A percentile compares a stretch with the other conserved stretches of the same genome.
Evolutionary conservation across 768 basidiomycete genomes (phyloP).

Genomic region (Rubroboletus satanas): DNA sequence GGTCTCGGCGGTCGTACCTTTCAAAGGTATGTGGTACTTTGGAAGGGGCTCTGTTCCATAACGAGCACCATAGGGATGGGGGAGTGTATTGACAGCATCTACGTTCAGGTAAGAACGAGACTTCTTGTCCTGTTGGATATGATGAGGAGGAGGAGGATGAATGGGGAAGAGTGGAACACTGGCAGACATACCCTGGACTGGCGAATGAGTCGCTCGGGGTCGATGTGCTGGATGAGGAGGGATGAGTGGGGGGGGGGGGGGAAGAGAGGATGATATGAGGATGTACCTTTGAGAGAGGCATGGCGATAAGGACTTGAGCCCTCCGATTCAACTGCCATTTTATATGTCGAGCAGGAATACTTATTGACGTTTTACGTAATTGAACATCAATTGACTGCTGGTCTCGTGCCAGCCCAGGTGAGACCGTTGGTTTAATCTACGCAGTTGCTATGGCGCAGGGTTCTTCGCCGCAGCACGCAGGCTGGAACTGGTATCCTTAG

Average conservation of each 20-base stretch:
- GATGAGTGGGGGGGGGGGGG: not conserved
- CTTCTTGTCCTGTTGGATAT: conserved; percentile 45
- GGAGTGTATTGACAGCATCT: conserved; percentile 29
- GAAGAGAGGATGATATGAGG: not conserved
- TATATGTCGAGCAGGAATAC: not conserved
- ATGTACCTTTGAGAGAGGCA: conserved; percentile 60
- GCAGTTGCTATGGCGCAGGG: not conserved
- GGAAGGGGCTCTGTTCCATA: conserved; percentile 68
- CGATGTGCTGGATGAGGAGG: conserved; percentile 48
- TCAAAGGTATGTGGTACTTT: conserved; percentile 61
- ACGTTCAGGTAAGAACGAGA: conserved; percentile 32
- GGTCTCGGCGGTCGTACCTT: conserved; percentile 52
- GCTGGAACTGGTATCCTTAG: not conserved
- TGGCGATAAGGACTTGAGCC: conserved; percentile 19
- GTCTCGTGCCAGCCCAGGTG: not conserved
- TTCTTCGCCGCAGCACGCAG: not conserved
- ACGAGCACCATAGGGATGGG: conserved; percentile 54
- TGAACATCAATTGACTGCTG: too few relatives aligned
- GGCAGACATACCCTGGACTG: conserved; percentile 44
- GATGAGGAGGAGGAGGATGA: not conserved
- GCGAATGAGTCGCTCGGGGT: conserved; percentile 62
- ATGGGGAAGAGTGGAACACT: not conserved
- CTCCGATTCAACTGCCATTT: not conserved
- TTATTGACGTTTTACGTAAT: not conserved
- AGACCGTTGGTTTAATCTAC: not conserved